A percentile compares a stretch with the other conserved stretches of the same genome.
Evolutionary conservation across 1,284 basidiomycete species (phyloP).

Genomic region (Pascua guehoae): DNA sequence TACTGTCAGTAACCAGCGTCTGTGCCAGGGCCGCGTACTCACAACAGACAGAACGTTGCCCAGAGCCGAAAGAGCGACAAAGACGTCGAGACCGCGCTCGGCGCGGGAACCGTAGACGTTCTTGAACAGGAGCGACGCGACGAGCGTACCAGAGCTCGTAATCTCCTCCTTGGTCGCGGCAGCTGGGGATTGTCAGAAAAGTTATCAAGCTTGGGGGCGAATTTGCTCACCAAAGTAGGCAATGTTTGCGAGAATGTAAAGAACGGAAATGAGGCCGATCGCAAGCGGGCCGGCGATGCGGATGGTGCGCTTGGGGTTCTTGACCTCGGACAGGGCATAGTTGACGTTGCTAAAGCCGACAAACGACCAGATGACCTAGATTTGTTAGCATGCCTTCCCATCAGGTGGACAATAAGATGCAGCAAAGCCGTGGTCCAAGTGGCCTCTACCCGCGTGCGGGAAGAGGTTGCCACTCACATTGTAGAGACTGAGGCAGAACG

Average conservation of each 20-base stretch:
- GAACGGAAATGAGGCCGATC: constrained; percentile 28
- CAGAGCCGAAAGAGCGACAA: constrained; percentile 46
- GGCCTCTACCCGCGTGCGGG: constrained; percentile 1
- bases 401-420: too few relatives aligned
- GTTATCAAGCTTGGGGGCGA: too few relatives aligned
- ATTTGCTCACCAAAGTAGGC: constrained; percentile 44
- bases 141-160: constrained; percentile 32
- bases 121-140: constrained; percentile 31
- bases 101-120: constrained; percentile 6
- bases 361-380: constrained; percentile 24
- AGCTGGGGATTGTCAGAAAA: constrained; percentile 4
- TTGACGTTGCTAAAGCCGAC: constrained; percentile 53
- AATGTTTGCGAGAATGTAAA: constrained; percentile 38
- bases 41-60: constrained; percentile 35
- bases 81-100: constrained; percentile 24
- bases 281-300: constrained; percentile 32
- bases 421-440: too few relatives aligned
- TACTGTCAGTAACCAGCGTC: not conserved
- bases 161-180: constrained; percentile 46
- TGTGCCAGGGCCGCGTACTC: not conserved
- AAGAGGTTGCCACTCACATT: constrained; percentile 45
- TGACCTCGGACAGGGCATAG: constrained; percentile 44
- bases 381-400: too few relatives aligned
- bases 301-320: constrained; percentile 36
- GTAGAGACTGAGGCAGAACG: constrained; percentile 33